A percentile compares a stretch with the other conserved stretches of the same genome.
These are phyloP conservation scores for Rosellinia necatrix DNA, from an alignment of 2,329 filamentous ascomycete genomes.

Conservation along the genomic window DNA sequence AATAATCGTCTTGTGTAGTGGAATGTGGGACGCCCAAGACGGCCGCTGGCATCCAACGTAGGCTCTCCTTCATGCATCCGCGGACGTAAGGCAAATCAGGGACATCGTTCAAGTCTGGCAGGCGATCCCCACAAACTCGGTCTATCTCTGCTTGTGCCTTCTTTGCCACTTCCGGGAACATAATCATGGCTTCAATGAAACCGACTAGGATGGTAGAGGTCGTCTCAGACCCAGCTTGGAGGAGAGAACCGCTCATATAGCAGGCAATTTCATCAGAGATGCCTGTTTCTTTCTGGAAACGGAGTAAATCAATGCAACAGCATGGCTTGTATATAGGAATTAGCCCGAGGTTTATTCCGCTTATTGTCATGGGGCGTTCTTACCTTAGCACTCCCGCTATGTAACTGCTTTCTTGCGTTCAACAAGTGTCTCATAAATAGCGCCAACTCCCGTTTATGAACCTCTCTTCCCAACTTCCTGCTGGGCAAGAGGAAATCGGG, in stretches of 20 bases:
- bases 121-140: slow-evolving; percentile 46
- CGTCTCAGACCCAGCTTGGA: slow-evolving; percentile 46
- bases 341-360: too few species aligned
- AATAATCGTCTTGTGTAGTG: slow-evolving; percentile 41
- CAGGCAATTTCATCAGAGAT: slow-evolving; percentile 28
- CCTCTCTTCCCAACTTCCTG: neutral
- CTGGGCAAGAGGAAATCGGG: neutral
- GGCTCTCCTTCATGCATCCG: slow-evolving; percentile 44
- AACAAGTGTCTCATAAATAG: neutral
- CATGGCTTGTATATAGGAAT: too few species aligned
- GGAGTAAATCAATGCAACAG: neutral
- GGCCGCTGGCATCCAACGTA: slow-evolving; percentile 50
- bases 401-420: neutral
- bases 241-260: slow-evolving; percentile 34
- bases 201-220: slow-evolving; percentile 41
- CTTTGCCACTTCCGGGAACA: slow-evolving; percentile 42
- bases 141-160: slow-evolving; percentile 33
- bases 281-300: neutral
- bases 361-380: too few species aligned
- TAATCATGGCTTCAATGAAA: slow-evolving; percentile 47
- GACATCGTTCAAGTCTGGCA: slow-evolving; percentile 49
- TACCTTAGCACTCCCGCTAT: neutral
- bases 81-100: slow-evolving; percentile 2
- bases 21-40: slow-evolving; percentile 45
- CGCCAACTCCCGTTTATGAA: neutral